Base-by-base conservation (phyloP, 148 eudicot species). In the Euryodendron excelsum region DNA sequence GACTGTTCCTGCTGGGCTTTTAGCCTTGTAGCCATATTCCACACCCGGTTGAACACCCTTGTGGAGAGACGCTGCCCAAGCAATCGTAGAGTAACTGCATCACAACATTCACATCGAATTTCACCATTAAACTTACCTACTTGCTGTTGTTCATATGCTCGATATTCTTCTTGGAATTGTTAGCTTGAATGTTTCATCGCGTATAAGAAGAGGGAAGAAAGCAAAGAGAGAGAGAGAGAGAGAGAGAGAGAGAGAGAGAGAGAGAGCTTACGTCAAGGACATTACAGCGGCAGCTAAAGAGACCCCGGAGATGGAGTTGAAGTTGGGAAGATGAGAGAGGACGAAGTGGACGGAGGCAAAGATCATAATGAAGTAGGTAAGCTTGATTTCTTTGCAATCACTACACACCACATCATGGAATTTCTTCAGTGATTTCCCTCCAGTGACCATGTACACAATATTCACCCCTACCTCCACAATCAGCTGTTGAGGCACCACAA, bases 71-170 rank as follows among this genome's bases (percentile, higher is more conserved):
- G 85, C 81, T 36, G 59, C 27, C 85, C 85, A 82, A 17, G 85
- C 85, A 10, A 82, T 78, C 0, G 61, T 78, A 5, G 85, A 82
- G 72, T 82, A 82, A 44, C 84, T 82, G 31, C 6, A 81, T 52
- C 9, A 62, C 7, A 20, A 55, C n/a, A 69, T 23, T 6, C 23
- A 20, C 6, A 25, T 25, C 11, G 12, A 53, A 3, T 13, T 13
- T 53, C 17, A 4, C n/a, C 18, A 53, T 53, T 9, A n/a, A n/a
- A n/a, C n/a, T n/a, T n/a, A n/a, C n/a, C n/a, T n/a, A n/a, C n/a
- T n/a, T n/a, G n/a, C n/a, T n/a, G n/a, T n/a, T n/a, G n/a, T n/a
- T n/a, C n/a, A n/a, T n/a, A n/a, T n/a, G n/a, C n/a, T n/a, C n/a
- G n/a, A n/a, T n/a, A n/a, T n/a, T n/a, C n/a, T n/a, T n/a, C n/a